A percentile compares a stretch with the other conserved stretches of the same genome.
These are phyloP conservation scores for Solanum phureja DNA, from an alignment of 257 asterid species.

Conservation along the genomic window DNA sequence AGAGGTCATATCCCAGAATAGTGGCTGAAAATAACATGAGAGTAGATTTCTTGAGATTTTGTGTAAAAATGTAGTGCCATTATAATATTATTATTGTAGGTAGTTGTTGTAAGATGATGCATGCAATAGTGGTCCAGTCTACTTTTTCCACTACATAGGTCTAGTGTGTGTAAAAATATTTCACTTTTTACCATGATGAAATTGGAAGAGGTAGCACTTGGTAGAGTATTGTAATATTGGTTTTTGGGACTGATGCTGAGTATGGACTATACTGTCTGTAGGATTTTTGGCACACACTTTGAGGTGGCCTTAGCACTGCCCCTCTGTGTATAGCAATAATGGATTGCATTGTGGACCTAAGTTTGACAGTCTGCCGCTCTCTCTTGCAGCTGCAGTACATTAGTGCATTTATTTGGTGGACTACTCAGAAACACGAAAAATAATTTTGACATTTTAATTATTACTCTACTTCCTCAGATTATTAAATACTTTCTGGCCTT, in stretches of 20 bases:
- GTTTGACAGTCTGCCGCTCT: not conserved
- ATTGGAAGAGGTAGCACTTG: not conserved
- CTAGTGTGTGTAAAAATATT: not conserved
- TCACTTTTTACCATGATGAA: not conserved
- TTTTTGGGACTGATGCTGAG: not conserved
- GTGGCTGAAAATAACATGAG: conserved; percentile 16
- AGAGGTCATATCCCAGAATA: conserved; percentile 65
- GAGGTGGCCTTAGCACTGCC: not conserved
- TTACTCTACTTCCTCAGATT: not conserved
- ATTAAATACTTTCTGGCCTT: not conserved
- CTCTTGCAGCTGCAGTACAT: not conserved
- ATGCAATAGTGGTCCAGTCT: not conserved
- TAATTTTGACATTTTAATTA: not conserved
- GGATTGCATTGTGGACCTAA: conserved; percentile 9
- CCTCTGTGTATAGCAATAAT: conserved; percentile 13
- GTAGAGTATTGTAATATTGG: not conserved
- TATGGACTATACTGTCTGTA: not conserved
- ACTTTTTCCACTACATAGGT: not conserved
- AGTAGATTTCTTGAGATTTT: not conserved
- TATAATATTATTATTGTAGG: not conserved
- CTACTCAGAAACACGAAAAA: not conserved
- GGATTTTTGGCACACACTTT: not conserved
- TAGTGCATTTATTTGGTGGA: not conserved
- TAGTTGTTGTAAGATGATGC: not conserved
- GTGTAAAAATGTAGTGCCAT: not conserved